Evolutionary conservation across 2,329 filamentous ascomycete species (phyloP).

Genomic region (Alternaria sp.): DNA sequence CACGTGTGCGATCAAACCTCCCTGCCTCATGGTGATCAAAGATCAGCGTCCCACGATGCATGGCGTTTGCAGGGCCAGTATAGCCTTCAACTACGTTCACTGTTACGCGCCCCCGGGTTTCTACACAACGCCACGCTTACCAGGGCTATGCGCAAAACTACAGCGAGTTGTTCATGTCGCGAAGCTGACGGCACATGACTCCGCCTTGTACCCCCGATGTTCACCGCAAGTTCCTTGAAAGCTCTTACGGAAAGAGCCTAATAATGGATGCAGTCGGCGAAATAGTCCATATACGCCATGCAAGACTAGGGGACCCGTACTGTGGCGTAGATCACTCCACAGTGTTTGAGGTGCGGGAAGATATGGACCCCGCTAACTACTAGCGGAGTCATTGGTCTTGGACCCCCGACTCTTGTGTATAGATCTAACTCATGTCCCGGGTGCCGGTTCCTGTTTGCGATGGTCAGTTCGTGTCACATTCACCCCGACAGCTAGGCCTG

Average conservation of each 20-base stretch:
- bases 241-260: neutral
- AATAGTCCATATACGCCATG: neutral
- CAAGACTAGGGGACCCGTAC: neutral
- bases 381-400: slow-evolving; percentile 8
- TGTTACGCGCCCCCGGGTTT: neutral
- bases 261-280: neutral
- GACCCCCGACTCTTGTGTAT: slow-evolving; percentile 11
- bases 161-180: neutral
- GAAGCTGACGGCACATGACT: neutral
- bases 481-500: neutral
- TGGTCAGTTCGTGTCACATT: neutral
- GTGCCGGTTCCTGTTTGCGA: neutral
- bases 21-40: neutral
- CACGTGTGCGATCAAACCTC: neutral
- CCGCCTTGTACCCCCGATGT: neutral
- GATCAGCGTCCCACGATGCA: neutral
- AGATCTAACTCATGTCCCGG: slow-evolving; percentile 10
- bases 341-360: slow-evolving; percentile 9
- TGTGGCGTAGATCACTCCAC: slow-evolving; percentile 8
- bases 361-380: slow-evolving; percentile 14
- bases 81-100: neutral
- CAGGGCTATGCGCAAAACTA: neutral
- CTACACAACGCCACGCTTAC: neutral
- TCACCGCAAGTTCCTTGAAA: neutral
- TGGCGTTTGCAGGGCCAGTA: neutral